Conservation (phyloP, 306 rosid species). For the Astragalus membranaceus region DNA sequence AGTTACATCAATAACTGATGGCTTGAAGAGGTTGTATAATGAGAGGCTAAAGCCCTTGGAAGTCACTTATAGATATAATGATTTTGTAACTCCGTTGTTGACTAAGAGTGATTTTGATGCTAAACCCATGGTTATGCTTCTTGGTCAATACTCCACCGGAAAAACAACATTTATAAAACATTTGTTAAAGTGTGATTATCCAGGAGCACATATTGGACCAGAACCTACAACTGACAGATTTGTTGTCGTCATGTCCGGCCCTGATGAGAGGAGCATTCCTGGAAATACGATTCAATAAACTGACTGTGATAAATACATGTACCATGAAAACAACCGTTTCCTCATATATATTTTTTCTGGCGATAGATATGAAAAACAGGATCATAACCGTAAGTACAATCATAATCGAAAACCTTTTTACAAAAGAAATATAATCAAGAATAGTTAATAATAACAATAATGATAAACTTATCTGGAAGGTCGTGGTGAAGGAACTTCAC, state of each 20-base stretch:
- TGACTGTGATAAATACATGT: too few species aligned
- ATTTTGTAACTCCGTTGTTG: conserved; percentile 70
- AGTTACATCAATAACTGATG: conserved; percentile 85
- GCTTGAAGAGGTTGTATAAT: conserved; percentile 68
- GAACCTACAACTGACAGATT: conserved; percentile 99
- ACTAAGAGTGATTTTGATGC: conserved; percentile 84
- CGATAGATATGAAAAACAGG: too few species aligned
- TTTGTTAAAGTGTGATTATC: conserved; percentile 68
- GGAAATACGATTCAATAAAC: too few species aligned
- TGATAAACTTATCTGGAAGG: too few species aligned
- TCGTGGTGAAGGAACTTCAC: too few species aligned
- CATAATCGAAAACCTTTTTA: too few species aligned
- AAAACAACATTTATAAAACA: conserved; percentile 95
- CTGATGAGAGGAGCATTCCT: conserved; percentile 93
- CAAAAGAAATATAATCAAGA: too few species aligned
- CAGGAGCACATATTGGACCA: conserved; percentile 97
- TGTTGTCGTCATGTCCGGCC: conserved; percentile 93
- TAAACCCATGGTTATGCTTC: conserved; percentile 97
- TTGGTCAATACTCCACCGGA: conserved; percentile 97
- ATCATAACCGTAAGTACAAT: too few species aligned
- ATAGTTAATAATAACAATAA: too few species aligned
- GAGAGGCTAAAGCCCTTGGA: conserved; percentile 89
- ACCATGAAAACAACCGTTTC: too few species aligned
- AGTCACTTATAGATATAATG: conserved; percentile 65
- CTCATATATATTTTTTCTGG: too few species aligned